Conservation (phyloP, 805 yeast genomes). For the Lachancea dasiensis region DNA sequence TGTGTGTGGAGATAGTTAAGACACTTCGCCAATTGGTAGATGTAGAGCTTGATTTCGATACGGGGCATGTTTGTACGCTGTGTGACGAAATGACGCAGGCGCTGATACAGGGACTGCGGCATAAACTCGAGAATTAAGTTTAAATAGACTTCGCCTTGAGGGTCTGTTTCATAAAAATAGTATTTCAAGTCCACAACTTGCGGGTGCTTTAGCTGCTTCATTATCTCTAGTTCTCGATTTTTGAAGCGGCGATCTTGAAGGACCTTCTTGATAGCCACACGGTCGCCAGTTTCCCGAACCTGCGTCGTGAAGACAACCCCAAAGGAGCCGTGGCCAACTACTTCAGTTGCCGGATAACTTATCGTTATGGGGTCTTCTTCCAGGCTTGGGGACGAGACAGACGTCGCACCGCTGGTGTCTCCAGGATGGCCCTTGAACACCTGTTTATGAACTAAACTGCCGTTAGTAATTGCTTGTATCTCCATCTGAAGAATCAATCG, state of each 20-base stretch:
- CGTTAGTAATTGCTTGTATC: conserved; percentile 19
- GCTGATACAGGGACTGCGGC: conserved; percentile 93
- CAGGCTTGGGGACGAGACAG: background rate
- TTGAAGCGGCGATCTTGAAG: conserved; percentile 92
- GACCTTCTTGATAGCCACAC: conserved; percentile 94
- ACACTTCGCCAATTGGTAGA: conserved; percentile 71
- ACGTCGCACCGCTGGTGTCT: background rate
- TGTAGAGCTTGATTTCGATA: conserved; percentile 79
- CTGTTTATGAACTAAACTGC: conserved; percentile 27
- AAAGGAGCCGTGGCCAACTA: conserved; percentile 99
- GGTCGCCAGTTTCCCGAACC: conserved; percentile 63
- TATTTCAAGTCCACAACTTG: conserved; percentile 85
- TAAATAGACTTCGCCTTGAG: conserved; percentile 55
- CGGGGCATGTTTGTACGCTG: conserved; percentile 78
- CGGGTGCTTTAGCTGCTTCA: conserved; percentile 82
- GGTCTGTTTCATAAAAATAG: conserved; percentile 75
- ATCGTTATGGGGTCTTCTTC: conserved; percentile 36
- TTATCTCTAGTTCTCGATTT: conserved; percentile 90
- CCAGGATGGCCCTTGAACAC: conserved; percentile 21
- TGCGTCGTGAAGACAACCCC: conserved; percentile 94
- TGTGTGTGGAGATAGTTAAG: conserved; percentile 69
- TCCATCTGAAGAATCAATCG: too few species aligned
- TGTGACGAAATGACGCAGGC: conserved; percentile 77
- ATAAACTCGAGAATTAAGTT: conserved; percentile 86
- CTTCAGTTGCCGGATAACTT: conserved; percentile 74